These are phyloP conservation scores for Hyphodiscus sp. DNA, from an alignment of 2,329 filamentous ascomycete genomes.

Conservation along the genomic window DNA sequence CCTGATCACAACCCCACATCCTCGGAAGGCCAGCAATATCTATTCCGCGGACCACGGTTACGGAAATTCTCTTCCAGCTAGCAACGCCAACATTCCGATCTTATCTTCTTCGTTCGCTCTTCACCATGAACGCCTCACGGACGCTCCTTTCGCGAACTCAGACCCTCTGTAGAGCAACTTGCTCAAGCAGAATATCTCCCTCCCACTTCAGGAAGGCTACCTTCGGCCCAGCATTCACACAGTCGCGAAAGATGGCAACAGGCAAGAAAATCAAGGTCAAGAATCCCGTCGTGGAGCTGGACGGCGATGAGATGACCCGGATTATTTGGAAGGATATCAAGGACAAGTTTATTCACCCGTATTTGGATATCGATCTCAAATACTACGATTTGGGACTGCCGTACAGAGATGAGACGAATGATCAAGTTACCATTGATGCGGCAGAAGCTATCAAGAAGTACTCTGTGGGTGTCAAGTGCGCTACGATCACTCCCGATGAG, in stretches of 20 bases:
- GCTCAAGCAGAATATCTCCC: neutral
- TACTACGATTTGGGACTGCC: slow-evolving; percentile 93
- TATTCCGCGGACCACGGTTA: neutral
- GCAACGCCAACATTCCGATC: neutral
- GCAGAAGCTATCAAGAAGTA: slow-evolving; percentile 99
- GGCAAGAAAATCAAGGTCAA: slow-evolving; percentile 95
- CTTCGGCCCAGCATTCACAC: slow-evolving; percentile 22
- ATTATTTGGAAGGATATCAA: slow-evolving; percentile 99
- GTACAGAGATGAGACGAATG: slow-evolving; percentile 93
- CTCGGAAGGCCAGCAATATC: neutral
- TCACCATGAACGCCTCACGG: slow-evolving; percentile 12
- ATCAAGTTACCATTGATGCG: slow-evolving; percentile 90
- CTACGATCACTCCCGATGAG: slow-evolving; percentile 98
- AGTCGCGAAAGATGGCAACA: slow-evolving; percentile 47
- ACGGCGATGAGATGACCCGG: slow-evolving; percentile 93
- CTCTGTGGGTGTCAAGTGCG: slow-evolving; percentile 97
- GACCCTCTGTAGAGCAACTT: slow-evolving; percentile 1
- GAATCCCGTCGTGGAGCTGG: slow-evolving; percentile 96
- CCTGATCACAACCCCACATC: neutral
- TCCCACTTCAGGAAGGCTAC: neutral
- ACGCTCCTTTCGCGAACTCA: slow-evolving; percentile 8
- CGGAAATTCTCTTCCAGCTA: neutral
- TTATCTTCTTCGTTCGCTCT: neutral
- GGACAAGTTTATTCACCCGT: slow-evolving; percentile 95
- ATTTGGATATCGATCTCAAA: slow-evolving; percentile 96